A percentile compares a stretch with the other conserved stretches of the same genome.
phyloP scores from a whole-genome alignment of 2,329 filamentous ascomycete genomes.

The Aaosphaeria pasadenensis region DNA sequence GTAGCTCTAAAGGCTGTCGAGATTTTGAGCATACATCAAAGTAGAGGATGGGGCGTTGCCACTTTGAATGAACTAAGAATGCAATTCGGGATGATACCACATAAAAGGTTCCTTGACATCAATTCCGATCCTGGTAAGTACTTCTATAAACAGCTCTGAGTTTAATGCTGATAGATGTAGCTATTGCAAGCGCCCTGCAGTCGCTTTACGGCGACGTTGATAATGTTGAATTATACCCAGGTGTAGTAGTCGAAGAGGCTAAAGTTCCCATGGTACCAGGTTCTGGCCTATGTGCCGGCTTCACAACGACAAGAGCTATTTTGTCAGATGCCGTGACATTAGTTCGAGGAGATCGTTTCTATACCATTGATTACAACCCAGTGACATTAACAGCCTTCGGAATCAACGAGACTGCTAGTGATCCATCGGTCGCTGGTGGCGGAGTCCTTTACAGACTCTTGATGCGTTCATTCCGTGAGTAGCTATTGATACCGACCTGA shows the following conservation, averaged over 20 bases:
- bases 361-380: slow-evolving; percentile 24
- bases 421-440: slow-evolving; percentile 7
- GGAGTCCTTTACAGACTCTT: slow-evolving; percentile 13
- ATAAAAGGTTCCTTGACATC: no score
- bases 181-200: slow-evolving; percentile 41
- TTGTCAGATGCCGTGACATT: slow-evolving; percentile 48
- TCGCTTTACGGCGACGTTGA: slow-evolving; percentile 50
- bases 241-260: slow-evolving; percentile 67
- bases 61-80: no score
- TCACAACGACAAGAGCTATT: slow-evolving; percentile 59
- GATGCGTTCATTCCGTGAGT: slow-evolving; percentile 11
- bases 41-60: no score
- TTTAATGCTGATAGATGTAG: no score
- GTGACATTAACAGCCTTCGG: slow-evolving; percentile 23
- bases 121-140: no score
- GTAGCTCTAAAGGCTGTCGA: slow-evolving; percentile 53
- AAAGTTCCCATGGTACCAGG: slow-evolving; percentile 64
- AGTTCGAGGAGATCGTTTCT: slow-evolving; percentile 16
- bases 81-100: no score
- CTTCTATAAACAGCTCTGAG: no score
- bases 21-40: slow-evolving; percentile 58
- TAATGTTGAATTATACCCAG: slow-evolving; percentile 65
- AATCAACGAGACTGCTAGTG: slow-evolving; percentile 12
- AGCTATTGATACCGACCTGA: no score
- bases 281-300: slow-evolving; percentile 70